Conservation (phyloP, 2,329 filamentous ascomycete genomes). For the Penicillium oxalicum region DNA sequence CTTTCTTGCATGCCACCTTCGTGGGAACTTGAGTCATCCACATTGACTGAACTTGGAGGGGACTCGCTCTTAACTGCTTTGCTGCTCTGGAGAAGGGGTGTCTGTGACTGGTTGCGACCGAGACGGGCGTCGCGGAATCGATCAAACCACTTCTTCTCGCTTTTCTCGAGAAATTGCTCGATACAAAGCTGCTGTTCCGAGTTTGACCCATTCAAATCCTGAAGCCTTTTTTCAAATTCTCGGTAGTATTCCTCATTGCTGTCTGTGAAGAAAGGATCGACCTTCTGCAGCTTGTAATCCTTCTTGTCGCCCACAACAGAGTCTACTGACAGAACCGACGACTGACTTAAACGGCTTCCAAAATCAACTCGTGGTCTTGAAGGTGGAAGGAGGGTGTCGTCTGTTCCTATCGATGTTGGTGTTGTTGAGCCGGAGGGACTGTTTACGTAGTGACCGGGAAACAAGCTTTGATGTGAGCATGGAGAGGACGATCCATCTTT, state of each 20-base stretch:
- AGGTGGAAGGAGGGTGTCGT: constrained; percentile 29
- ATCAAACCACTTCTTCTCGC: constrained; percentile 62
- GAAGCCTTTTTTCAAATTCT: constrained; percentile 53
- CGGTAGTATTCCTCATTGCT: constrained; percentile 56
- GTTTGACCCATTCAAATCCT: constrained; percentile 50
- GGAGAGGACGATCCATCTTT: constrained; percentile 17
- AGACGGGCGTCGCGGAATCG: constrained; percentile 55
- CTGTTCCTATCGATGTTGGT: constrained; percentile 26
- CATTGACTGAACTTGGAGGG: constrained; percentile 37
- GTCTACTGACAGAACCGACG: constrained; percentile 50
- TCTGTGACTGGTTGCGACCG: constrained; percentile 43
- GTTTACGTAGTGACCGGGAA: constrained; percentile 12
- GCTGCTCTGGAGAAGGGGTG: constrained; percentile 27
- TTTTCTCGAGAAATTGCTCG: constrained; percentile 58
- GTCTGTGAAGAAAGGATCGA: constrained; percentile 63
- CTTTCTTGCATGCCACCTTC: constrained; percentile 30
- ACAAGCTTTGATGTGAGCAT: constrained; percentile 26
- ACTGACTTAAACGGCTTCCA: constrained; percentile 33
- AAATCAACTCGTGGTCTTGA: constrained; percentile 26
- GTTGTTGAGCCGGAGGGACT: constrained; percentile 23
- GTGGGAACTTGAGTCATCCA: constrained; percentile 32
- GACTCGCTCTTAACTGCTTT: constrained; percentile 29
- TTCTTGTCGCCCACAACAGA: constrained; percentile 56
- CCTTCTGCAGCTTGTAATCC: constrained; percentile 58
- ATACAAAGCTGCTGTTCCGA: constrained; percentile 57